These are phyloP conservation scores for Friedmanniomyces simplex DNA, from an alignment of 495 filamentous ascomycete genomes.

Conservation along the genomic window DNA sequence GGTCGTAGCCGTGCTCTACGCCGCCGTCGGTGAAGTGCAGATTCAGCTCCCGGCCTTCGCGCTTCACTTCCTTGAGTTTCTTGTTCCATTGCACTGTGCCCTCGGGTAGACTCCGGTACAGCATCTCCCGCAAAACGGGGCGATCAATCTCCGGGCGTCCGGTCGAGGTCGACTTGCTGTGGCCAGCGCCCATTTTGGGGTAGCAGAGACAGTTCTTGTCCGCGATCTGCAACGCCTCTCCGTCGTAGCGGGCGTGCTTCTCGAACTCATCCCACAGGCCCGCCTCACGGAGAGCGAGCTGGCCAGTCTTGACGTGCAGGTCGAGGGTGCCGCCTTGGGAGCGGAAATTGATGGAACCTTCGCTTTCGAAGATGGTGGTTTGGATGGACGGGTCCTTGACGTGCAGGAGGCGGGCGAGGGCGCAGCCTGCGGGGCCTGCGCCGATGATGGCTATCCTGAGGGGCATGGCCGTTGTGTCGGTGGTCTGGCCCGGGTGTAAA, in stretches of 20 bases:
- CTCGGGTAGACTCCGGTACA: conserved; percentile 33
- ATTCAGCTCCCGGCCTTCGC: conserved; percentile 1
- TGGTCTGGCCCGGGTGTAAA: too few relatives aligned
- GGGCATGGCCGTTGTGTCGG: not conserved
- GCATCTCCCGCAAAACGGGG: conserved; percentile 31
- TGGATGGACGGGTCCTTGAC: conserved; percentile 21
- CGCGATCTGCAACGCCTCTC: conserved; percentile 38
- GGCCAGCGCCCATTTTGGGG: conserved; percentile 1
- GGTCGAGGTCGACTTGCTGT: conserved; percentile 2
- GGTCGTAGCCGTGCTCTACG: conserved; percentile 34
- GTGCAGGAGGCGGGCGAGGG: conserved; percentile 44
- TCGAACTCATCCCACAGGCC: conserved; percentile 42
- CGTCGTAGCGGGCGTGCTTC: conserved; percentile 39
- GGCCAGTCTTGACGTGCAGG: conserved; percentile 43
- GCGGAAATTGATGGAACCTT: conserved; percentile 12
- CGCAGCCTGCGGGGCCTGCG: conserved; percentile 46
- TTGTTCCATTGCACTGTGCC: conserved; percentile 26
- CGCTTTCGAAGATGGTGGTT: conserved; percentile 27
- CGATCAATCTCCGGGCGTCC: conserved; percentile 35
- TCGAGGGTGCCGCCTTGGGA: conserved; percentile 44
- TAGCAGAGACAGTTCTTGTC: conserved; percentile 26
- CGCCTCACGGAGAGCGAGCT: conserved; percentile 40
- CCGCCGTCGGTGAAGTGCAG: conserved; percentile 27
- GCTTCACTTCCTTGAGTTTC: conserved; percentile 10
- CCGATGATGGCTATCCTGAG: conserved; percentile 20